phyloP scores from a whole-genome alignment of 2,329 filamentous ascomycete species.

The Boeremia lycopersici region DNA sequence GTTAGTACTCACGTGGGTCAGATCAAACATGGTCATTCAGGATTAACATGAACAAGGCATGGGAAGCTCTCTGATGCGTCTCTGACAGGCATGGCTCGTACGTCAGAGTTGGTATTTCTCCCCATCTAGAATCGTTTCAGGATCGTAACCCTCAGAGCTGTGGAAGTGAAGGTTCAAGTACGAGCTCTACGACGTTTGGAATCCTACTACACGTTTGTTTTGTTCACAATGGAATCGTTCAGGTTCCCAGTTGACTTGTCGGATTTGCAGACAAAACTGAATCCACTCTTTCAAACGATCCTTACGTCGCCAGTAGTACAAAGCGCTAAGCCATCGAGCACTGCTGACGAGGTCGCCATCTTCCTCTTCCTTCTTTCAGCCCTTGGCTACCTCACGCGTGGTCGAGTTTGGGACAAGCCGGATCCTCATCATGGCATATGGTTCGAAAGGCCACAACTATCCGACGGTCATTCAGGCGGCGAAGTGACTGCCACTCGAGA shows the following conservation, averaged over 20 bases:
- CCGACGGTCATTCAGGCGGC: slow-evolving; percentile 33
- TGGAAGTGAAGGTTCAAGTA: slow-evolving; percentile 8
- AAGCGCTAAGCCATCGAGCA: slow-evolving; percentile 40
- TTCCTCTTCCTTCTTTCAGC: slow-evolving; percentile 46
- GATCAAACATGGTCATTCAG: not conserved
- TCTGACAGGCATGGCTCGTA: too few species aligned
- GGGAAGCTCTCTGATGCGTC: not conserved
- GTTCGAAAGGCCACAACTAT: slow-evolving; percentile 57
- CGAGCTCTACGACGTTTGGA: not conserved
- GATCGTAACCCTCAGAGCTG: slow-evolving; percentile 6
- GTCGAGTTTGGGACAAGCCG: slow-evolving; percentile 54
- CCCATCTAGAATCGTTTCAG: not conserved
- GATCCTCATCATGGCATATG: slow-evolving; percentile 57
- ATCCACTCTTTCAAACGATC: slow-evolving; percentile 19
- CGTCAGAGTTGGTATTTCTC: slow-evolving; percentile 10
- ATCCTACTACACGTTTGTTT: not conserved
- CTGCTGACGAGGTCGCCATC: slow-evolving; percentile 47
- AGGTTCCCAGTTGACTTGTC: slow-evolving; percentile 19
- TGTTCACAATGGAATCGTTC: slow-evolving; percentile 22
- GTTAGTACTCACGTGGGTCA: not conserved
- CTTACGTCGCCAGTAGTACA: slow-evolving; percentile 18
- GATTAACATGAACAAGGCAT: not conserved
- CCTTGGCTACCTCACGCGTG: slow-evolving; percentile 51
- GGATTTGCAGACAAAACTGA: slow-evolving; percentile 21
- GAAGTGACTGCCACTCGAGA: slow-evolving; percentile 49